Percentiles rank a stretch among this genome's conserved stretches.
Evolutionary conservation across 73 alveolate species (phyloP).

Genomic region (Stentor roeselii): DNA sequence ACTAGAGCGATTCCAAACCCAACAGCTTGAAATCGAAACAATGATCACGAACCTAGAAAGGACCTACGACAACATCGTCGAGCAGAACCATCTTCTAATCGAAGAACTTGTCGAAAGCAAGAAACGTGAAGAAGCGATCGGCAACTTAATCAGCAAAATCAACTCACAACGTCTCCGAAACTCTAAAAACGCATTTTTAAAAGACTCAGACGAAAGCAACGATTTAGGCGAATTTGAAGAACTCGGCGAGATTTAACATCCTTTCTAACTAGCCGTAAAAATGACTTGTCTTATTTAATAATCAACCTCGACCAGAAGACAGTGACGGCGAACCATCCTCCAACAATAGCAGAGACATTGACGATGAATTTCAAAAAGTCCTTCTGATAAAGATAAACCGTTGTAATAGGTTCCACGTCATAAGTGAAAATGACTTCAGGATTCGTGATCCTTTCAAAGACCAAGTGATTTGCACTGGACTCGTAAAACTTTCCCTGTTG

Average conservation of each 20-base stretch:
- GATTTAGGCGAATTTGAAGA: too few species aligned
- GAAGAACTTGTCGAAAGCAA: neutral
- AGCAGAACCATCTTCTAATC: neutral
- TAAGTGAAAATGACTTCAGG: slow-evolving; percentile 6
- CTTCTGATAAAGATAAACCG: neutral
- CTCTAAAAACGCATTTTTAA: too few species aligned
- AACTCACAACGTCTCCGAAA: too few species aligned
- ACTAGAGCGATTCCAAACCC: neutral
- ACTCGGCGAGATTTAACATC: too few species aligned
- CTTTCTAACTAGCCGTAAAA: too few species aligned
- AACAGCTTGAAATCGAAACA: neutral
- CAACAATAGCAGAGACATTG: neutral
- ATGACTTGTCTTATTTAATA: neutral
- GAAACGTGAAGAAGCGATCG: neutral
- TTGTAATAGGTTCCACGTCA: slow-evolving; percentile 18
- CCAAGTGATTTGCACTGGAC: neutral
- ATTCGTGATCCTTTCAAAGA: neutral
- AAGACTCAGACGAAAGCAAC: too few species aligned
- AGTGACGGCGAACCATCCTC: slow-evolving; percentile 18
- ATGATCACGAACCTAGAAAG: neutral
- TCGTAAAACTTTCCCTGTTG: neutral
- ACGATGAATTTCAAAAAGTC: neutral
- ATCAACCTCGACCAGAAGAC: neutral
- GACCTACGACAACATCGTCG: neutral
- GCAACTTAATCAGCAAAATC: neutral